Base-by-base conservation (phyloP, 345 rosid genomes). In the Iberis pinnata region DNA sequence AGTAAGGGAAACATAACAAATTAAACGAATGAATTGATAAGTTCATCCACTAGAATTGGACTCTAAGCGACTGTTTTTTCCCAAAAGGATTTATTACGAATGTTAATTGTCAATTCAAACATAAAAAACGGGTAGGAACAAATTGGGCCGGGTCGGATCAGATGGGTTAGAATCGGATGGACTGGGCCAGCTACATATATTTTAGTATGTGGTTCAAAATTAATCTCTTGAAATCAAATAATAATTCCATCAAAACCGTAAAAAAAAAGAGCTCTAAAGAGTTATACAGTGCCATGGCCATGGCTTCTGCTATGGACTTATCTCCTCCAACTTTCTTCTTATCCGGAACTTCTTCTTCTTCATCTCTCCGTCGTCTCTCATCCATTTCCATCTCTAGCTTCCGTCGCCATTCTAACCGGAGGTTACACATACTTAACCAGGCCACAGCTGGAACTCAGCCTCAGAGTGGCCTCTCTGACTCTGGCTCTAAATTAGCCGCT, bases 291-390 rank as follows among this genome's bases (percentile, higher is more conserved):
- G 50, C 60, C 45, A 27, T 25, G 49, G 53, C 58, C 70, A 65
- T 70, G 73, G 66, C 71, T 44, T 57, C 58, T 53, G 60, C 72
- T 35, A 61, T 53, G 53, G 70, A 70, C 62, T 38, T 55, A 64
- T 70, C 78, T 64, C 75, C 71, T 44, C 78, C 64, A 50, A 42
- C 63, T 26, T 49, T 54, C 52, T 58, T 72, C 77, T 78, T 70
- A 75, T 78, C 82, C 71, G 42, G 29, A 53, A 60, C 64, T 24
- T 17, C 68, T 51, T 27, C 72, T 6, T 39, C 70, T 32, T 39
- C 29, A 2, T n/a, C 41, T 14, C 16, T 43, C 17, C 52, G 58
- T 14, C 60, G 44, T 50, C 43, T 61, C 50, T 59, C 69, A 6
- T 17, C 69, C 20, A 9, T 61, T 19, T 54, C 70, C n/a, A 12